Percentiles rank a stretch among this genome's conserved stretches.
Conservation (phyloP, 2,329 filamentous ascomycete species). For the Talaromyces sp. region DNA sequence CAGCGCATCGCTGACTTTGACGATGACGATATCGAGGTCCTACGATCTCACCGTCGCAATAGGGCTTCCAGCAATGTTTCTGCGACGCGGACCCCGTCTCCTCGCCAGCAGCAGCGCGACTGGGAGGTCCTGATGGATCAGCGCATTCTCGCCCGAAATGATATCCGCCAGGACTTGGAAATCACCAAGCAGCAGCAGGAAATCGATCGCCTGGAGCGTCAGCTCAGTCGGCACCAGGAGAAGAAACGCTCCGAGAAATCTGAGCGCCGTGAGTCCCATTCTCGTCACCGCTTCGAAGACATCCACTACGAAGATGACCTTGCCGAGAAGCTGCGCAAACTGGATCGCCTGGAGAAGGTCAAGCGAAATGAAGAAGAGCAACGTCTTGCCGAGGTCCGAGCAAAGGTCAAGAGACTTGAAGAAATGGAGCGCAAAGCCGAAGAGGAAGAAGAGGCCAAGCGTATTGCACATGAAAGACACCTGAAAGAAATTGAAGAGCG, state of each 20-base stretch:
- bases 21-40: conserved; percentile 12
- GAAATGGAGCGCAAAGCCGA: conserved; percentile 19
- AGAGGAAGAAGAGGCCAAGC: conserved; percentile 27
- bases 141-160: conserved; percentile 29
- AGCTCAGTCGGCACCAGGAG: conserved; percentile 23
- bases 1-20: conserved; percentile 13
- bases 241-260: neutral
- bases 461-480: conserved; percentile 23
- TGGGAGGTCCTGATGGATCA: conserved; percentile 31
- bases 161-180: conserved; percentile 31
- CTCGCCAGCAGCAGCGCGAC: conserved; percentile 23
- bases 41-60: conserved; percentile 20
- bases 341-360: conserved; percentile 35
- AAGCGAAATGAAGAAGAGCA: conserved; percentile 33
- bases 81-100: conserved; percentile 14
- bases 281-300: conserved; percentile 29
- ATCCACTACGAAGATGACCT: conserved; percentile 40
- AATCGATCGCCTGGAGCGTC: conserved; percentile 30
- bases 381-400: conserved; percentile 9
- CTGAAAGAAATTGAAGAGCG: conserved; percentile 29
- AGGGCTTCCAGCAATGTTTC: conserved; percentile 14
- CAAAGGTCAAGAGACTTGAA: conserved; percentile 18
- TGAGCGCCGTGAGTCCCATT: conserved; percentile 15
- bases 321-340: conserved; percentile 32
- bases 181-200: conserved; percentile 32